phyloP scores from a whole-genome alignment of 1,284 basidiomycete genomes.

The Leccinum holopus region DNA sequence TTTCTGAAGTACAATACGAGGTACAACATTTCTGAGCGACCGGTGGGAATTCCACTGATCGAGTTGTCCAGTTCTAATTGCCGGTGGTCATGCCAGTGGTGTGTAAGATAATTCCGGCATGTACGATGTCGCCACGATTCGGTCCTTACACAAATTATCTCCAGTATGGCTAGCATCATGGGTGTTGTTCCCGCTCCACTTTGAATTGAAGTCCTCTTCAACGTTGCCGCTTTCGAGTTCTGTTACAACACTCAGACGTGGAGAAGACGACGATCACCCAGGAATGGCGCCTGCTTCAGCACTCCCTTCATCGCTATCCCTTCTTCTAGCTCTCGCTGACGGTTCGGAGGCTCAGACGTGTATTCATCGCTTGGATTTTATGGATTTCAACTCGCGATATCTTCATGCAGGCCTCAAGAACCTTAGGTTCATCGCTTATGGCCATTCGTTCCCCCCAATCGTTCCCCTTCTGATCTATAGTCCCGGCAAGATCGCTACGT shows the following conservation, averaged over 20 bases:
- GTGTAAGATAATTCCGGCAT: constrained; percentile 50
- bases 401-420: constrained; percentile 85
- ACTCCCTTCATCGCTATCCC: constrained; percentile 70
- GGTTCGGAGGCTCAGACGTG: constrained; percentile 83
- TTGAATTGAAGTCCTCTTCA: constrained; percentile 29
- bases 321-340: constrained; percentile 69
- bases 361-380: constrained; percentile 90
- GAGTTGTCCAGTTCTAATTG: constrained; percentile 81
- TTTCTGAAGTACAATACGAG: constrained; percentile 93
- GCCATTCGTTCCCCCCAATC: constrained; percentile 89
- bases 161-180: constrained; percentile 97
- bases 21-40: constrained; percentile 41
- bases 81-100: constrained; percentile 67
- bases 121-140: constrained; percentile 84
- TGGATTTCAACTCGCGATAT: constrained; percentile 96
- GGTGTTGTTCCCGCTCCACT: constrained; percentile 58
- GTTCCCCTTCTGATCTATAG: constrained; percentile 93
- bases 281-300: constrained; percentile 64
- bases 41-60: constrained; percentile 9
- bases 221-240: constrained; percentile 34
- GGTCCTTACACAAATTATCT: constrained; percentile 87
- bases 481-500: constrained; percentile 80
- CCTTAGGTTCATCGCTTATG: constrained; percentile 97
- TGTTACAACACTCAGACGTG: constrained; percentile 30
- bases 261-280: constrained; percentile 47